Evolutionary conservation across 202 grass and related monocot species (phyloP).

Genomic region (Zoysia matrella): DNA sequence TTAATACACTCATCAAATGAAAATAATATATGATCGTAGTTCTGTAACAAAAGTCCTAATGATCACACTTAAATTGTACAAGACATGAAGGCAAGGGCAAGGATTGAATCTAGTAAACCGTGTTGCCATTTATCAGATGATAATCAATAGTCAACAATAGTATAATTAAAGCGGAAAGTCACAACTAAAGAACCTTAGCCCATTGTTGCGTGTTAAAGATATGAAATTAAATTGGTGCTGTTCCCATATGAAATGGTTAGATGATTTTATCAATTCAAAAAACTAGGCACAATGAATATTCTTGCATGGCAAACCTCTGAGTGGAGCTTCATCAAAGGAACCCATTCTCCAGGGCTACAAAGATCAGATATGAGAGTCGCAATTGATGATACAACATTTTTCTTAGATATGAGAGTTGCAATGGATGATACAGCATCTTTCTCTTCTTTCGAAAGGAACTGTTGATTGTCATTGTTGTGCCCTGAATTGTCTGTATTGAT

Average conservation of each 20-base stretch:
- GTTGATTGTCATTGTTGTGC: constrained; percentile 41
- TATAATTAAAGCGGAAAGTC: background rate
- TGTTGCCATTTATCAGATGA: background rate
- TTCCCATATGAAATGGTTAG: background rate
- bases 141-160: constrained; percentile 18
- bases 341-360: constrained; percentile 45
- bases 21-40: background rate
- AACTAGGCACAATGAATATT: constrained; percentile 20
- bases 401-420: background rate
- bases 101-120: too few species aligned
- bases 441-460: constrained; percentile 57
- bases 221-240: background rate
- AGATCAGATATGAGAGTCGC: constrained; percentile 35
- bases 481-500: constrained; percentile 41
- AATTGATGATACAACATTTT: too few species aligned
- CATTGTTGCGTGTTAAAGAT: too few species aligned
- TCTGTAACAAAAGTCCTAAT: background rate
- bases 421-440: constrained; percentile 52
- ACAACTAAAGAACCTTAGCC: background rate
- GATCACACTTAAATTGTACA: background rate
- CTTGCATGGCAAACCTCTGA: constrained; percentile 56
- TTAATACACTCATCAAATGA: background rate
- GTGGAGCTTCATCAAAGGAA: constrained; percentile 57
- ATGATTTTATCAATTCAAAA: background rate
- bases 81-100: too few species aligned